Base-by-base conservation (phyloP, 2,329 filamentous ascomycete species). In the Cytospora schulzeri region DNA sequence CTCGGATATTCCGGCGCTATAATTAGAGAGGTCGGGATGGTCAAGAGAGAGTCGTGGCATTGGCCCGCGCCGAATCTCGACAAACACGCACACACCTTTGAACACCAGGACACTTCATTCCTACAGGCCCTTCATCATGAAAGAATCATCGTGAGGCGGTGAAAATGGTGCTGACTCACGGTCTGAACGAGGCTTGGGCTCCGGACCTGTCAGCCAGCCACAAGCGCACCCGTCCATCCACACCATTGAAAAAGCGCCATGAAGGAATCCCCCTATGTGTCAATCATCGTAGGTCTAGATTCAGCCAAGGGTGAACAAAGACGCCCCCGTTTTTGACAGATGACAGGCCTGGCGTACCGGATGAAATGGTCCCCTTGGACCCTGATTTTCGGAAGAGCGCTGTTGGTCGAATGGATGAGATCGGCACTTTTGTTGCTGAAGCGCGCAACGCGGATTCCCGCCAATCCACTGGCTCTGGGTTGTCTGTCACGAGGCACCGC, bases 371-470 rank as follows among this genome's bases (percentile, higher is more conserved):
- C 26, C 22, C 11, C 11, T 45, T 33, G 41, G 45, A 45, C 12
- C 29, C 29, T 53, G 57, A 28, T 51, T 24, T 33, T 14, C 28
- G 3, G 29, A 2, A 51, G 19, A 19, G 11, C 24, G 22, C 31
- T 8, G 12, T 51, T 38, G 29, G 41, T 22, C 41, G 41, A 41
- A 17, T 41, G 17, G 41, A 19, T 12, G n/a, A n/a, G 60, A 62
- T 62, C 60, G 50, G 55, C 52, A 56, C 52, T 50, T 12, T 33
- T 35, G 41, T 56, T 56, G 55, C 52, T 55, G 52, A 62, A 54
- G 60, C 60, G 60, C 28, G 55, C 38, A 19, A 56, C 17, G 50
- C 60, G 52, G 24, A 31, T 22, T 54, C 55, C 52, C 29, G 52
- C 60, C 17, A 14, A 35, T 41, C 38, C 52, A 57, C 55, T 62